These are phyloP conservation scores for Narthecium ossifragum DNA, from an alignment of 106 monocot species.

Conservation along the genomic window DNA sequence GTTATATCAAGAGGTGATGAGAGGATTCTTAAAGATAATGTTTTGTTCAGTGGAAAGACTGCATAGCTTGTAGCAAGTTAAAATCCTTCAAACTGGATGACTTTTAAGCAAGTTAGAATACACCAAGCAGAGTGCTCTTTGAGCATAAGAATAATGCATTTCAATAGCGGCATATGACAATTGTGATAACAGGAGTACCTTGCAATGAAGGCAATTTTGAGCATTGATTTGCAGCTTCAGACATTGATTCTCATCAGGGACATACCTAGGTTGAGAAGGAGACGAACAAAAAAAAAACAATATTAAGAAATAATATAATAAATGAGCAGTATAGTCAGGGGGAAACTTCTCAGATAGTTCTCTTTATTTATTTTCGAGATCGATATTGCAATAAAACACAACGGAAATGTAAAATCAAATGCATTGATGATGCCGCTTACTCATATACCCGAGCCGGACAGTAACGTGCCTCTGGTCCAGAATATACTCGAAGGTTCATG, in stretches of 20 bases:
- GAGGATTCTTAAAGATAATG: no score
- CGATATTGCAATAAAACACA: not conserved
- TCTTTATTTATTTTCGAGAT: not conserved
- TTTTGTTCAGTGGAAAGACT: no score
- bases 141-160: no score
- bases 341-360: not conserved
- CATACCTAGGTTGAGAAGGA: slow-evolving; percentile 49
- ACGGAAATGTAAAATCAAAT: not conserved
- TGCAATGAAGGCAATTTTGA: slow-evolving; percentile 99
- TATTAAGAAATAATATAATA: not conserved
- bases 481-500: slow-evolving; percentile 74
- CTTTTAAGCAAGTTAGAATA: no score
- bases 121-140: no score
- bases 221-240: slow-evolving; percentile 90
- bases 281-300: not conserved
- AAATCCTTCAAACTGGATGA: no score
- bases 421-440: slow-evolving; percentile 30
- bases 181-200: slow-evolving; percentile 38
- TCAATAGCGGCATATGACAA: not conserved
- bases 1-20: no score
- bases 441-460: slow-evolving; percentile 98
- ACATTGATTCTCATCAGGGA: slow-evolving; percentile 60
- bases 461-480: slow-evolving; percentile 79
- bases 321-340: no score
- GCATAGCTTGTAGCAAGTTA: no score